Percentiles rank a stretch among this genome's conserved stretches.
phyloP scores from a whole-genome alignment of 768 basidiomycete genomes.

The Lactarius evosmus region DNA sequence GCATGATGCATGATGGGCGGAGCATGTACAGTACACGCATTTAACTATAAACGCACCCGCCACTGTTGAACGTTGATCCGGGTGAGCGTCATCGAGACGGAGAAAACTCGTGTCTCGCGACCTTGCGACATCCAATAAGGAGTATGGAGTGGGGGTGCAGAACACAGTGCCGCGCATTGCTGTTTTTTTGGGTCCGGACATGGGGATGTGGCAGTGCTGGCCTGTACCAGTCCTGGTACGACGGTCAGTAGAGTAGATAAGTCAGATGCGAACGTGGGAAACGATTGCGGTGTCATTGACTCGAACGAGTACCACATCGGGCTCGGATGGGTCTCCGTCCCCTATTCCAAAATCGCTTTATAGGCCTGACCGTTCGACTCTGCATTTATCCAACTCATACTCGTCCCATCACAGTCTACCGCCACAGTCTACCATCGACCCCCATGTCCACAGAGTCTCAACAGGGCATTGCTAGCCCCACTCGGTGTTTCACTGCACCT shows the following conservation, averaged over 20 bases:
- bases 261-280: conserved; percentile 1
- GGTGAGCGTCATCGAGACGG: not conserved
- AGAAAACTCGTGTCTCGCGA: too few relatives aligned
- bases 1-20: not conserved
- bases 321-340: conserved; percentile 5
- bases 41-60: not conserved
- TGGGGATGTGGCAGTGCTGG: not conserved
- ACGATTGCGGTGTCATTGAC: not conserved
- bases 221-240: not conserved
- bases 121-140: not conserved
- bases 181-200: too few relatives aligned
- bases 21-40: not conserved
- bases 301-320: not conserved
- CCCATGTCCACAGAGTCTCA: conserved; percentile 12
- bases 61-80: not conserved
- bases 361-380: not conserved
- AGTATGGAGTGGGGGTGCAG: not conserved
- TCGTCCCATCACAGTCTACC: not conserved
- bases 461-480: not conserved
- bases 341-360: conserved; percentile 4
- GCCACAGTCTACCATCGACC: conserved; percentile 11
- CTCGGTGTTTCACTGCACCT: conserved; percentile 53
- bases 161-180: too few relatives aligned
- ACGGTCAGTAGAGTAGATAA: too few relatives aligned
- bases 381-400: not conserved